Percentiles rank a stretch among this genome's conserved stretches.
Conservation (phyloP, 2,329 filamentous ascomycete genomes). For the Aspergillus neoniger region DNA sequence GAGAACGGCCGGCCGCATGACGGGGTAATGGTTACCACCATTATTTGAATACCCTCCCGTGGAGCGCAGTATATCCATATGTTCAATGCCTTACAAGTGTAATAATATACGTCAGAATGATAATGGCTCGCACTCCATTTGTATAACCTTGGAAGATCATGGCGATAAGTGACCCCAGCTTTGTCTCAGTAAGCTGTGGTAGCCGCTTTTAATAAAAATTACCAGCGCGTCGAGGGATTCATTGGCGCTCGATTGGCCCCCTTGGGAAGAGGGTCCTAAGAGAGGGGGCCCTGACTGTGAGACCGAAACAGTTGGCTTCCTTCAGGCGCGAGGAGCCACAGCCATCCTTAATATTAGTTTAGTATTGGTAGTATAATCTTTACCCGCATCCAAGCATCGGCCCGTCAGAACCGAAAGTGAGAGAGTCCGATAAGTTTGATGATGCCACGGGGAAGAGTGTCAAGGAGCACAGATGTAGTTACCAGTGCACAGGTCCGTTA, state of each 20-base stretch:
- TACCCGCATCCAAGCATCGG: not conserved
- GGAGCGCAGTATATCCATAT: not conserved
- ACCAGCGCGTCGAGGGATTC: not conserved
- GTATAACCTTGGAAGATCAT: not conserved
- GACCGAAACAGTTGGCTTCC: slow-evolving; percentile 4
- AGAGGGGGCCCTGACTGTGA: not conserved
- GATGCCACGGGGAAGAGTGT: not conserved
- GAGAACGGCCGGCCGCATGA: not conserved
- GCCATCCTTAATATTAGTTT: not conserved
- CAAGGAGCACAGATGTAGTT: not conserved
- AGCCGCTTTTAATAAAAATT: not conserved
- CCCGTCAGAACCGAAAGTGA: not conserved
- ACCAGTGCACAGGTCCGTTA: not conserved
- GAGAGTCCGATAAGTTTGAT: not conserved
- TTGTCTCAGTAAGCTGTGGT: not conserved
- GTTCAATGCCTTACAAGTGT: not conserved
- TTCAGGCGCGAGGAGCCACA: not conserved
- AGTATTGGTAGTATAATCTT: not conserved
- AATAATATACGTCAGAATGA: slow-evolving; percentile 3
- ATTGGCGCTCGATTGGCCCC: not conserved
- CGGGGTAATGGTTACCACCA: not conserved
- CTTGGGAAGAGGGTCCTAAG: not conserved
- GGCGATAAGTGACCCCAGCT: not conserved
- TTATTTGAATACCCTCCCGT: not conserved
- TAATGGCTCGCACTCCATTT: not conserved